Base-by-base conservation (phyloP, 1,284 basidiomycete species). In the Trametes versicolor region DNA sequence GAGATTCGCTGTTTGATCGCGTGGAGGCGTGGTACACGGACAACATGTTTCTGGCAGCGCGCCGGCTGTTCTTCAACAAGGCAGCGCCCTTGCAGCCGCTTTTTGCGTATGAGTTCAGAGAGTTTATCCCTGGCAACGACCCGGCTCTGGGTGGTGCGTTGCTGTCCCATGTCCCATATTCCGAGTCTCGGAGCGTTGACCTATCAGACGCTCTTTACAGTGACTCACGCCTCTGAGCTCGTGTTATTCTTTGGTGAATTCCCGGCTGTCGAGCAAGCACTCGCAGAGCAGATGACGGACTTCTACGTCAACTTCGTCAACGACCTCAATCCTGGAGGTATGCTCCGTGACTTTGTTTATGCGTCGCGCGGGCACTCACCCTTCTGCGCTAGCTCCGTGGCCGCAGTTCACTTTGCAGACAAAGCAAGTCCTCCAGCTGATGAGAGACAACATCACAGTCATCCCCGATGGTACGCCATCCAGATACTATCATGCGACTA, bases 1-100 rank as follows among this genome's bases (percentile, higher is more conserved):
- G 86, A 0, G 86, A 89, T 70, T 83, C 83, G 8, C 74, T 89
- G 19, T 88, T 85, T 57, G 87, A 88, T 68, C 75, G 87, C 58
- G 83, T 80, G 0, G 81, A 76, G 55, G 78, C 85, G 1, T 88
- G 83, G 82, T 89, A 88, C 69, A 84, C 83, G 0, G 85, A 85
- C 65, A 77, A 81, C 58, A 87, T 87, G 84, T 88, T 81, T 71
- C 76, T 87, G 25, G 76, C 82, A 0, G 77, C 84, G 0, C 73
- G 85, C 41, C 77, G 86, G 48, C 75, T 82, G 47, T 82, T 87
- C 54, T 85, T 85, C 64, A 74, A 83, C 36, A 77, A 81, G 43
- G 85, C 81, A 0, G 79, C 85, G 0, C 65, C 78, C 0, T 68
- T 77, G 21, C 85, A 86, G 65, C 81, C 81, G 0, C 79, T 83